Evolutionary conservation across 2,329 filamentous ascomycete genomes (phyloP).

Genomic region (Colletotrichum liaoningense): DNA sequence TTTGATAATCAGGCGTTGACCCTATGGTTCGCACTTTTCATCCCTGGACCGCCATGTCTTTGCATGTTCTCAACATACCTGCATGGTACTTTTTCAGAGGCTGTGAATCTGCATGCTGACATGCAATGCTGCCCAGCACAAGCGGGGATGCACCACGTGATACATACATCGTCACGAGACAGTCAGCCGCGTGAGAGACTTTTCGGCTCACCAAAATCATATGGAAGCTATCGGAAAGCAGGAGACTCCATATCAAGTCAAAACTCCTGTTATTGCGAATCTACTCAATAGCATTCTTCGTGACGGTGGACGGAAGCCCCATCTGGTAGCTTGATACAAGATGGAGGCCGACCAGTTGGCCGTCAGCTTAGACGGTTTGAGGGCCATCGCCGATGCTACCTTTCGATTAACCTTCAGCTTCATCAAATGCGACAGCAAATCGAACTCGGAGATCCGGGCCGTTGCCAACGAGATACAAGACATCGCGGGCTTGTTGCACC

Average conservation of each 20-base stretch:
- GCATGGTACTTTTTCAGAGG: too few species aligned
- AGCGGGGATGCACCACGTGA: constrained; percentile 18
- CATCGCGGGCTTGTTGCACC: constrained; percentile 1
- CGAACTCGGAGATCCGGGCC: neutral
- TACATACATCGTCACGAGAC: neutral
- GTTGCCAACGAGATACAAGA: constrained; percentile 10
- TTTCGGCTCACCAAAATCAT: neutral
- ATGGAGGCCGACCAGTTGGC: neutral
- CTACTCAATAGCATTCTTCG: too few species aligned
- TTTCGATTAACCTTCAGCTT: neutral
- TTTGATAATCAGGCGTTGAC: too few species aligned
- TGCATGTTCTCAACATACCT: too few species aligned
- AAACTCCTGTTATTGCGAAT: too few species aligned
- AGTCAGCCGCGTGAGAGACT: neutral
- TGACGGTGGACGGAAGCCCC: too few species aligned
- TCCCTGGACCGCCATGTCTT: too few species aligned
- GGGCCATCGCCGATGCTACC: neutral
- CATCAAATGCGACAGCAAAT: neutral
- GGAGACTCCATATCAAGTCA: too few species aligned
- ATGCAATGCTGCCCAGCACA: neutral
- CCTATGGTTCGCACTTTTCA: too few species aligned
- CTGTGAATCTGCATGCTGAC: too few species aligned
- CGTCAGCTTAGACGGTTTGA: neutral
- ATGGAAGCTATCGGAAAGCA: neutral
- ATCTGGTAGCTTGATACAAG: neutral